Evolutionary conservation across 2,329 filamentous ascomycete genomes (phyloP).

Genomic region (Penicillium frequentans): DNA sequence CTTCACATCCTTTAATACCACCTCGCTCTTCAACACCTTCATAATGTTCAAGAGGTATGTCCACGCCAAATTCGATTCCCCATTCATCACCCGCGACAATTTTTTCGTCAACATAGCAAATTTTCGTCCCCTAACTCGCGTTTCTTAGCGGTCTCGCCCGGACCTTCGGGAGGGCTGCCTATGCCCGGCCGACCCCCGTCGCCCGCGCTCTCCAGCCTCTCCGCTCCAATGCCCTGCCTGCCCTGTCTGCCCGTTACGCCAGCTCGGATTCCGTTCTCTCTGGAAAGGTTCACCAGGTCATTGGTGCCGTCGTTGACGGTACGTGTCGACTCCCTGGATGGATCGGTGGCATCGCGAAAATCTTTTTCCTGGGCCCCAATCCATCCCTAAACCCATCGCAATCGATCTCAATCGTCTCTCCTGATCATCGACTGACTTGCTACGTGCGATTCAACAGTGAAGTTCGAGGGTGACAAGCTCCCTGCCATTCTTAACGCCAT

Average conservation of each 20-base stretch:
- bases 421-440: conserved; percentile 31
- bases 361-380: conserved; percentile 41
- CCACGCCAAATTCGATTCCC: conserved; percentile 9
- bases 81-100: conserved; percentile 12
- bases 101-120: conserved; percentile 27
- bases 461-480: conserved; percentile 92
- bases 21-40: conserved; percentile 48
- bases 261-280: conserved; percentile 56
- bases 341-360: conserved; percentile 39
- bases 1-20: conserved; percentile 21
- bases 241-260: conserved; percentile 62
- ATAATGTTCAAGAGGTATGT: conserved; percentile 64
- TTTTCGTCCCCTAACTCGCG: conserved; percentile 20
- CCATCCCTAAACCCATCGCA: conserved; percentile 35
- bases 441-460: conserved; percentile 62
- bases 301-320: conserved; percentile 99
- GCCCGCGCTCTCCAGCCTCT: conserved; percentile 58
- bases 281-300: conserved; percentile 77
- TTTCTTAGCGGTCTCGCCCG: conserved; percentile 62
- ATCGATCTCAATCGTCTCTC: conserved; percentile 26
- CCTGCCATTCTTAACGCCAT: conserved; percentile 97
- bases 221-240: conserved; percentile 58
- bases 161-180: conserved; percentile 61
- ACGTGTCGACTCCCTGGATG: conserved; percentile 46
- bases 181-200: conserved; percentile 56